phyloP scores from a whole-genome alignment of 2,329 filamentous ascomycete species.

The Calonectria fujianensis region DNA sequence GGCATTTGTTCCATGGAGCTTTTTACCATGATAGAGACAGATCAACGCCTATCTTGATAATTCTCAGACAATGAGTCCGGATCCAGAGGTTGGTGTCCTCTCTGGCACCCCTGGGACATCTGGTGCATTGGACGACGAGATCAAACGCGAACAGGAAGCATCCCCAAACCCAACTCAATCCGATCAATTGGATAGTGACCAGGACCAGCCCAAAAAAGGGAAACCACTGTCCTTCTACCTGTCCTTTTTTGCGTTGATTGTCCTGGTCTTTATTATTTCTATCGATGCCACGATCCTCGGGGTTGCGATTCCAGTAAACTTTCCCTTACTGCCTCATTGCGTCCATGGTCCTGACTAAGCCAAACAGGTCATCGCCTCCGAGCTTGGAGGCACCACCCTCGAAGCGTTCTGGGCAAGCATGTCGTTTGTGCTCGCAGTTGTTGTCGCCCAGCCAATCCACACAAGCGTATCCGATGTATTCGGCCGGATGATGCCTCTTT shows the following conservation, averaged over 20 bases:
- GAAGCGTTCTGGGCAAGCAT: constrained; percentile 13
- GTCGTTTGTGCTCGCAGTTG: constrained; percentile 5
- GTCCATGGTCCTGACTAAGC: neutral
- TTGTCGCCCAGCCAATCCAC: constrained; percentile 1
- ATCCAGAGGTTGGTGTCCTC: neutral
- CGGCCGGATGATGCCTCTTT: neutral
- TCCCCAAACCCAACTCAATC: neutral
- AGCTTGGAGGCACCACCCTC: neutral
- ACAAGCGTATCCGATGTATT: neutral
- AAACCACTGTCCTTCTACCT: neutral
- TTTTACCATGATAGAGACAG: neutral
- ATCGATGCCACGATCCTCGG: neutral
- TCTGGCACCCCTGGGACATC: neutral
- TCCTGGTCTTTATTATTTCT: neutral
- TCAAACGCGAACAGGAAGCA: neutral
- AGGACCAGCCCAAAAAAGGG: neutral
- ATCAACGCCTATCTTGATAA: neutral
- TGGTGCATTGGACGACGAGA: neutral
- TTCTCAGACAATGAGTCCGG: neutral
- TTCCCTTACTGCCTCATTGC: neutral
- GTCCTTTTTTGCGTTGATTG: neutral
- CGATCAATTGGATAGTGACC: neutral
- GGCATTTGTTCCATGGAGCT: neutral
- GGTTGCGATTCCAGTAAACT: constrained; percentile 2
- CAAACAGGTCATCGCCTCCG: neutral